These are phyloP conservation scores for Serpula lacrymans DNA, from an alignment of 768 basidiomycete genomes.

Conservation along the genomic window DNA sequence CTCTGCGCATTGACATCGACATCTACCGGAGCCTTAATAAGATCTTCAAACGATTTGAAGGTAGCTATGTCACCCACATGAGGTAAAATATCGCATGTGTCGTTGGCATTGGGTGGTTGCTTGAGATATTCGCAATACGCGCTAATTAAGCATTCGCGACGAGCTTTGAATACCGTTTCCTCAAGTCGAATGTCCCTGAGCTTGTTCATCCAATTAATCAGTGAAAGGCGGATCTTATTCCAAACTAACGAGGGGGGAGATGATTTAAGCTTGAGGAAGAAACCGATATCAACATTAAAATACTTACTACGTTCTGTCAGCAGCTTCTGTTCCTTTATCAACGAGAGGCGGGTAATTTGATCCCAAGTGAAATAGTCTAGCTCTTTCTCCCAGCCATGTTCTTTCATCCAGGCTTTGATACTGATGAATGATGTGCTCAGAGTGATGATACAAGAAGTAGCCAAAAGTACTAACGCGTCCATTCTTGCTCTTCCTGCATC, in stretches of 20 bases:
- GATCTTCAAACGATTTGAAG: background rate
- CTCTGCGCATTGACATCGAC: background rate
- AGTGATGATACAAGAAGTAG: background rate
- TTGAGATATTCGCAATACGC: background rate
- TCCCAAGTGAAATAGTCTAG: constrained; percentile 29
- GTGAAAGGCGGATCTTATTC: background rate
- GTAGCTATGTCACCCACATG: background rate
- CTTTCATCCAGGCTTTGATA: background rate
- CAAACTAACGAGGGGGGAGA: background rate
- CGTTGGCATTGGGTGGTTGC: too few relatives aligned
- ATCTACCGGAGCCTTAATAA: constrained; percentile 1
- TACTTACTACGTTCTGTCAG: constrained; percentile 41
- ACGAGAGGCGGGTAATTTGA: constrained; percentile 30
- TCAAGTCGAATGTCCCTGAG: background rate
- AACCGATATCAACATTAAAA: background rate
- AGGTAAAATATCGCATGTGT: background rate
- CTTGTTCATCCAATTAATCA: background rate
- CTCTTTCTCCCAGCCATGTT: constrained; percentile 16
- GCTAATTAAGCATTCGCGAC: background rate
- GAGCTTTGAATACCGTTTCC: background rate
- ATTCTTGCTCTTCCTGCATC: background rate
- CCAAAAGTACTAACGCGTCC: background rate
- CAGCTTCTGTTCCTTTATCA: constrained; percentile 36
- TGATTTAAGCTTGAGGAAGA: constrained; percentile 2
- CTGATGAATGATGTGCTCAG: background rate